These are phyloP conservation scores for Odontarrhena argentea DNA, from an alignment of 345 rosid species.

Conservation along the genomic window DNA sequence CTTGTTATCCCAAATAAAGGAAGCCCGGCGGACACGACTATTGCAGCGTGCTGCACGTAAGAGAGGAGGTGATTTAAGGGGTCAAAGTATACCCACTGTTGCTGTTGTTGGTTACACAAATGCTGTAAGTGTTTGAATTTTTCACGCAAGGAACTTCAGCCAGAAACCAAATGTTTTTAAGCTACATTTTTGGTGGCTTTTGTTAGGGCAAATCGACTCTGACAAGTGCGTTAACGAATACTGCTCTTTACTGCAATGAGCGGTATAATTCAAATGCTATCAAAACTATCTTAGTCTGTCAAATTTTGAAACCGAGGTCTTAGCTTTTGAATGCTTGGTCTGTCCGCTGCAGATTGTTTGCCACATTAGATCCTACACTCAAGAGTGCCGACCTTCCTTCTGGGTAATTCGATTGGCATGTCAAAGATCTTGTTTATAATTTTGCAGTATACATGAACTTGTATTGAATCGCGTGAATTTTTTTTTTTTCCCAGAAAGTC, in stretches of 20 bases:
- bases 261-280: slow-evolving; percentile 50
- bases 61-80: slow-evolving; percentile 55
- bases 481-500: slow-evolving; percentile 60
- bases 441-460: slow-evolving; percentile 8
- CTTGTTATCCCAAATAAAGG: slow-evolving; percentile 75
- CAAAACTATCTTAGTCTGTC: slow-evolving; percentile 15
- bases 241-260: slow-evolving; percentile 79
- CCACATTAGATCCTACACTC: slow-evolving; percentile 78
- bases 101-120: slow-evolving; percentile 98
- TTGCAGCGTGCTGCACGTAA: slow-evolving; percentile 82
- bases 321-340: slow-evolving; percentile 21
- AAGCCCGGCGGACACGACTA: slow-evolving; percentile 81
- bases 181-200: slow-evolving; percentile 3
- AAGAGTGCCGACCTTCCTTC: slow-evolving; percentile 75
- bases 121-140: slow-evolving; percentile 65
- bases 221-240: slow-evolving; percentile 66
- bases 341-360: slow-evolving; percentile 63
- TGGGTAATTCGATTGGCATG: slow-evolving; percentile 49
- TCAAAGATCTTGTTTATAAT: not conserved
- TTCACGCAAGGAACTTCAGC: not conserved
- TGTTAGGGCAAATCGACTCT: slow-evolving; percentile 90
- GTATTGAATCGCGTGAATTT: not conserved
- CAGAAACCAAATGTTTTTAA: slow-evolving; percentile 4
- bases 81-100: slow-evolving; percentile 63
- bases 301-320: slow-evolving; percentile 19